Evolutionary conservation across 352 stramenopile genomes (phyloP).

Genomic region (Globisporangium apiculatum): DNA sequence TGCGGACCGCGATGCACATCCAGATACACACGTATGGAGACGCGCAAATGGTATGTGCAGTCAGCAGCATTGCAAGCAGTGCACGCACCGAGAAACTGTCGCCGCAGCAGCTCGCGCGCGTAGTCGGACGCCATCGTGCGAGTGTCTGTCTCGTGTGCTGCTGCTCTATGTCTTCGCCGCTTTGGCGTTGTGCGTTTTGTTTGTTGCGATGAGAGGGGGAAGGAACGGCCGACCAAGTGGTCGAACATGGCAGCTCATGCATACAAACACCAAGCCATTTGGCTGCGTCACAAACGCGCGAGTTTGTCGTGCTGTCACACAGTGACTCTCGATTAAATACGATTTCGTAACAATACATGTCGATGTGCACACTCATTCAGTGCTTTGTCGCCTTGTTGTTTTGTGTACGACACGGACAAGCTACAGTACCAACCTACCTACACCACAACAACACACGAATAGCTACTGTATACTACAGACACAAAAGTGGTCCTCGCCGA

Average conservation of each 20-base stretch:
- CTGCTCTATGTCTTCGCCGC: not conserved
- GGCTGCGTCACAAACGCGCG: not conserved
- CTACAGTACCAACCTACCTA: too few species aligned
- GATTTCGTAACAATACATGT: too few species aligned
- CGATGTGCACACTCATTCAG: too few species aligned
- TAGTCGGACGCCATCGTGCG: conserved; percentile 46
- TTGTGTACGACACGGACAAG: not conserved
- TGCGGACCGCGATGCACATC: not conserved
- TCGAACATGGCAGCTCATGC: not conserved
- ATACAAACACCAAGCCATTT: not conserved
- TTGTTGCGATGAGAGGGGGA: not conserved
- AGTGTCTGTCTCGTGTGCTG: not conserved
- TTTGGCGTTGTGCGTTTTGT: not conserved
- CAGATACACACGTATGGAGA: not conserved
- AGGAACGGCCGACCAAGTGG: not conserved
- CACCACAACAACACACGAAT: too few species aligned
- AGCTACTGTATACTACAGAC: not conserved
- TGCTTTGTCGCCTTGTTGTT: not conserved
- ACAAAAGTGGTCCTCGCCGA: not conserved
- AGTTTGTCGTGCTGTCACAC: not conserved
- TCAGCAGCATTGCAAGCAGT: not conserved
- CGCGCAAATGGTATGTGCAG: not conserved
- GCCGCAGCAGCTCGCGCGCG: conserved; percentile 71
- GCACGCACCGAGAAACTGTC: conserved; percentile 71
- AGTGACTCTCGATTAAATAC: not conserved